phyloP scores from a whole-genome alignment of 2,329 filamentous ascomycete genomes.

The Exserohilum rostratum region DNA sequence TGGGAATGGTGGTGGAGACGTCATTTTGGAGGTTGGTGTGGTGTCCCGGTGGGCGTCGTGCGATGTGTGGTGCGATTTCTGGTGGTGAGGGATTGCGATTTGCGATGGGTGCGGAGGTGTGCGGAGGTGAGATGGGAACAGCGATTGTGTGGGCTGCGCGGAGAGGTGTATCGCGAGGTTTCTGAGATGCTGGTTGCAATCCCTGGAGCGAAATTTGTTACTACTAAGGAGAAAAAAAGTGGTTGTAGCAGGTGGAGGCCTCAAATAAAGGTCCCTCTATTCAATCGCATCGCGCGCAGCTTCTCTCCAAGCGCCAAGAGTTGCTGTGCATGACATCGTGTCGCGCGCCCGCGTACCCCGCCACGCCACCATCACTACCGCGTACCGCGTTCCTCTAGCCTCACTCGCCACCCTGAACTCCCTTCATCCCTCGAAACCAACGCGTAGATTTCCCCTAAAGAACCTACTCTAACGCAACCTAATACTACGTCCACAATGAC shows the following conservation, averaged over 20 bases:
- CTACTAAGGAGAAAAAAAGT: too few relatives aligned
- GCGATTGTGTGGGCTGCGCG: not conserved
- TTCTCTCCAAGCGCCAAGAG: slow-evolving; percentile 26
- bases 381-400: not conserved
- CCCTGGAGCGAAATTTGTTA: too few relatives aligned
- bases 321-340: slow-evolving; percentile 5
- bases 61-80: not conserved
- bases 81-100: slow-evolving; percentile 1
- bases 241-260: too few relatives aligned
- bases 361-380: not conserved
- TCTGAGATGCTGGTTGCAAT: not conserved
- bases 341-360: too few relatives aligned
- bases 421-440: slow-evolving; percentile 5
- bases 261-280: too few relatives aligned
- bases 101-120: slow-evolving; percentile 22
- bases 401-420: not conserved
- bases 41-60: not conserved
- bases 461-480: not conserved
- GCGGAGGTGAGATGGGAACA: slow-evolving; percentile 11
- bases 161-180: rapidly evolving
- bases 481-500: slow-evolving; percentile 25
- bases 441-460: not conserved
- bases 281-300: too few relatives aligned
- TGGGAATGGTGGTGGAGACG: not conserved
- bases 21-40: slow-evolving; percentile 8